Evolutionary conservation across 2,329 filamentous ascomycete genomes (phyloP).

Genomic region (Aspergillus eucalypticola): DNA sequence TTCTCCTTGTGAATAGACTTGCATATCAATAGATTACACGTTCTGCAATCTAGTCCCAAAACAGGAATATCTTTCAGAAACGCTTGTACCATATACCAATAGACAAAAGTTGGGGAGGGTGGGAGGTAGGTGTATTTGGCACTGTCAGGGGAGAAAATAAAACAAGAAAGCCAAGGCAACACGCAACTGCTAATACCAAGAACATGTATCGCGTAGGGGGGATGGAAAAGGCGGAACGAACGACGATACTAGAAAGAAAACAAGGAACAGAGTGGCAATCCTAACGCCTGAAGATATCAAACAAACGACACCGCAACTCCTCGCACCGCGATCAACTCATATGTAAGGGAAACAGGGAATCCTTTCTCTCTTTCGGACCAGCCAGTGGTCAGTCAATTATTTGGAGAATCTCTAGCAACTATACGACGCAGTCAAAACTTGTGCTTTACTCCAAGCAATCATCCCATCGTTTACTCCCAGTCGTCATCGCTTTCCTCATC

Average conservation of each 20-base stretch:
- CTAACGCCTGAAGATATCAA: neutral
- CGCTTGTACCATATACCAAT: neutral
- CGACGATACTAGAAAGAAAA: neutral
- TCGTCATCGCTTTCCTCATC: slow-evolving; percentile 69
- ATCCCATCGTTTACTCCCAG: slow-evolving; percentile 62
- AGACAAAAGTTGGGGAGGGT: neutral
- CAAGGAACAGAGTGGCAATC: neutral
- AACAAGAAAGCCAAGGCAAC: neutral
- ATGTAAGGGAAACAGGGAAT: neutral
- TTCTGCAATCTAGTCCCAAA: neutral
- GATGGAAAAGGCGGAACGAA: neutral
- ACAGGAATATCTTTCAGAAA: neutral
- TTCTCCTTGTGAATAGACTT: neutral
- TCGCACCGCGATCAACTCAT: slow-evolving; percentile 2
- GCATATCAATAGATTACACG: neutral
- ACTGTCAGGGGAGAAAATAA: neutral
- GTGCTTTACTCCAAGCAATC: too few species aligned
- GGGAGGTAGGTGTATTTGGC: neutral
- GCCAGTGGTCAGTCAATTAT: slow-evolving; percentile 16
- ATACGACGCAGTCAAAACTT: neutral
- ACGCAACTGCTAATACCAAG: slow-evolving; percentile 4
- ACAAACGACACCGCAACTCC: slow-evolving; percentile 15
- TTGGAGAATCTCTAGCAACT: neutral
- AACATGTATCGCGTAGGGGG: slow-evolving; percentile 9
- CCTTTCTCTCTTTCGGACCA: slow-evolving; percentile 12